These are phyloP conservation scores for Metarhizium robertsii DNA, from an alignment of 2,329 filamentous ascomycete species.

Conservation along the genomic window DNA sequence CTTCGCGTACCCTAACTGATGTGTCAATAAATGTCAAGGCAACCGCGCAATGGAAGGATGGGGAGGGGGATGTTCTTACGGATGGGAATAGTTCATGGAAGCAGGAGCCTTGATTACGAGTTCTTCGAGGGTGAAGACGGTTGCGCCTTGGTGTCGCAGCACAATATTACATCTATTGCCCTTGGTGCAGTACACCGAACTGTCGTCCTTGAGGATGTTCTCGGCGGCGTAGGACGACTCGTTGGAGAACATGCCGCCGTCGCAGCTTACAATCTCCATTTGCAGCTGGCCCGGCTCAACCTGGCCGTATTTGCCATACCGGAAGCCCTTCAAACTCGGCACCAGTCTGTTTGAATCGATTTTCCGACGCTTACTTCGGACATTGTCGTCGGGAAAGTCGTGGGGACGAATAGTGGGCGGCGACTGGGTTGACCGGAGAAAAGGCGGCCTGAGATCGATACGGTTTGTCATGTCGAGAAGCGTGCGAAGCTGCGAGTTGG, in stretches of 20 bases:
- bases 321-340: constrained; percentile 48
- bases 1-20: constrained; percentile 65
- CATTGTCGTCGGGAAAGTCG: constrained; percentile 36
- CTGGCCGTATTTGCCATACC: constrained; percentile 81
- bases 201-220: constrained; percentile 76
- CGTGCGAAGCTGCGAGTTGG: constrained; percentile 33
- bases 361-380: constrained; percentile 59
- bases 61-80: constrained; percentile 47
- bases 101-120: constrained; percentile 80
- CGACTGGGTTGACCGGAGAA: constrained; percentile 22
- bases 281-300: constrained; percentile 71
- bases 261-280: constrained; percentile 85
- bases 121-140: constrained; percentile 75
- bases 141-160: constrained; percentile 68
- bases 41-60: constrained; percentile 5
- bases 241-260: constrained; percentile 64
- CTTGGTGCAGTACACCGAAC: constrained; percentile 83
- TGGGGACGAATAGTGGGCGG: constrained; percentile 25
- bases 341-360: constrained; percentile 53
- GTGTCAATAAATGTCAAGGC: constrained; percentile 15
- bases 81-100: constrained; percentile 66
- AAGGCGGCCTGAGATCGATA: constrained; percentile 17
- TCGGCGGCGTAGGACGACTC: constrained; percentile 58
- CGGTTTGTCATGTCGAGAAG: constrained; percentile 31
- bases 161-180: constrained; percentile 82